Percentiles rank a stretch among this genome's conserved stretches.
These are phyloP conservation scores for Ogataea philodendri DNA, from an alignment of 805 yeast genomes.

Conservation along the genomic window DNA sequence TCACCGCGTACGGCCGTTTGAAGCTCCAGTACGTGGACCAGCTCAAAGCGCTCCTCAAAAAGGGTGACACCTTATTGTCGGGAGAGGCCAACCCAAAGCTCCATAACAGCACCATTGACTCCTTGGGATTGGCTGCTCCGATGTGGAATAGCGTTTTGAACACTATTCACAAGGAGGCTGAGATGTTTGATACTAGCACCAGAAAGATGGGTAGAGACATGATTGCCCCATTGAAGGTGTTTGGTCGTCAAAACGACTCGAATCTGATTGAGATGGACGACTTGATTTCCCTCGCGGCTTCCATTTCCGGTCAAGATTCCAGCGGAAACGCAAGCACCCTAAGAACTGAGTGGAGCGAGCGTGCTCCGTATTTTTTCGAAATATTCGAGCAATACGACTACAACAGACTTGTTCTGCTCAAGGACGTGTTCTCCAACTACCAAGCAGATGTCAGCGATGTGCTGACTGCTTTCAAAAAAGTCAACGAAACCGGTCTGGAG, in stretches of 20 bases:
- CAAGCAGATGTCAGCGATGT: slow-evolving; percentile 59
- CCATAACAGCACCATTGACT: slow-evolving; percentile 49
- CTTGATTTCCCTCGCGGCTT: slow-evolving; percentile 26
- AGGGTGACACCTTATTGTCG: slow-evolving; percentile 36
- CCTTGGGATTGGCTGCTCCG: slow-evolving; percentile 43
- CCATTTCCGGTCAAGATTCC: slow-evolving; percentile 21
- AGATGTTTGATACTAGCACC: slow-evolving; percentile 45
- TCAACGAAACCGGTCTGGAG: slow-evolving; percentile 64
- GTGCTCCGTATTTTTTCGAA: slow-evolving; percentile 75
- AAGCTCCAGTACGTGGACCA: slow-evolving; percentile 48
- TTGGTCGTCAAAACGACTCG: slow-evolving; percentile 50
- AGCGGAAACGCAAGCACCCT: slow-evolving; percentile 39
- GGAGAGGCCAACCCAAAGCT: slow-evolving; percentile 39
- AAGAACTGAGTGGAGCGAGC: slow-evolving; percentile 66
- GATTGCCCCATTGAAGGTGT: slow-evolving; percentile 51
- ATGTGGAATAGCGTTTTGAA: slow-evolving; percentile 44
- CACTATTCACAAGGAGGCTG: slow-evolving; percentile 45
- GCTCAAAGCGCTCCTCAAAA: slow-evolving; percentile 39
- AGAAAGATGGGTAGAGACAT: slow-evolving; percentile 54
- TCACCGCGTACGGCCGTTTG: slow-evolving; percentile 51
- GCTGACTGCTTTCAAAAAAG: slow-evolving; percentile 41
- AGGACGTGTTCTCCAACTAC: slow-evolving; percentile 64
- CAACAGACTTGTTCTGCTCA: slow-evolving; percentile 57
- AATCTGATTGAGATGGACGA: slow-evolving; percentile 43
- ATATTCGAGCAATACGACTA: slow-evolving; percentile 72